phyloP scores from a whole-genome alignment of 257 asterid species.

The Jaltomata sinuosa region DNA sequence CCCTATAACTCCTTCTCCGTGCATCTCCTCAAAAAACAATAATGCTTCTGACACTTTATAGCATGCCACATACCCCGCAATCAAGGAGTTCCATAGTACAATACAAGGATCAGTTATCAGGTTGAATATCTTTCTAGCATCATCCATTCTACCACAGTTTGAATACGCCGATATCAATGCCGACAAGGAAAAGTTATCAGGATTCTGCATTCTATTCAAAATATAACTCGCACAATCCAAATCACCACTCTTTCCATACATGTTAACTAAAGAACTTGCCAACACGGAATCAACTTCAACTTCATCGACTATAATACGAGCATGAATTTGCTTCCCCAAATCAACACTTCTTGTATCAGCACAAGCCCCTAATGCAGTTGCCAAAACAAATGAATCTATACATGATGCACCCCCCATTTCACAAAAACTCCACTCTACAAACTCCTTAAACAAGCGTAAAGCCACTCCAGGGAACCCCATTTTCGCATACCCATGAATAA shows the following conservation, averaged over 20 bases:
- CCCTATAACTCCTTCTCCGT: slow-evolving; percentile 30
- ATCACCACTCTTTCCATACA: slow-evolving; percentile 74
- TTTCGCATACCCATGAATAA: slow-evolving; percentile 63
- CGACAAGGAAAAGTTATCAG: slow-evolving; percentile 68
- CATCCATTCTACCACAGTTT: slow-evolving; percentile 46
- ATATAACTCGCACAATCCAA: slow-evolving; percentile 41
- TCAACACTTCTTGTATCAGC: slow-evolving; percentile 30
- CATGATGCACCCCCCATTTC: slow-evolving; percentile 15
- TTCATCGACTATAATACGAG: slow-evolving; percentile 33
- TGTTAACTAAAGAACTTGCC: slow-evolving; percentile 63
- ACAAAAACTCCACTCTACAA: slow-evolving; percentile 21
- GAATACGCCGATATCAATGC: slow-evolving; percentile 67
- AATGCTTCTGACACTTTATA: slow-evolving; percentile 39
- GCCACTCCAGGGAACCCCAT: slow-evolving; percentile 37
- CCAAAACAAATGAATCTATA: slow-evolving; percentile 46
- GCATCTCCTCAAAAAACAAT: slow-evolving; percentile 40
- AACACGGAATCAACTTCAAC: slow-evolving; percentile 57
- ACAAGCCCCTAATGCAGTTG: slow-evolving; percentile 62
- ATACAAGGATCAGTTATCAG: slow-evolving; percentile 36
- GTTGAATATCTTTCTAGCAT: slow-evolving; percentile 51
- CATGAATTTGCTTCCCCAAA: slow-evolving; percentile 78
- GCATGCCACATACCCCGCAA: slow-evolving; percentile 62
- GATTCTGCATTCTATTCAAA: slow-evolving; percentile 28
- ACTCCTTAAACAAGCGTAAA: slow-evolving; percentile 41
- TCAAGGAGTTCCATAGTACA: slow-evolving; percentile 62